Base-by-base conservation (phyloP, 2,329 filamentous ascomycete species). In the Diplodia corticola region DNA sequence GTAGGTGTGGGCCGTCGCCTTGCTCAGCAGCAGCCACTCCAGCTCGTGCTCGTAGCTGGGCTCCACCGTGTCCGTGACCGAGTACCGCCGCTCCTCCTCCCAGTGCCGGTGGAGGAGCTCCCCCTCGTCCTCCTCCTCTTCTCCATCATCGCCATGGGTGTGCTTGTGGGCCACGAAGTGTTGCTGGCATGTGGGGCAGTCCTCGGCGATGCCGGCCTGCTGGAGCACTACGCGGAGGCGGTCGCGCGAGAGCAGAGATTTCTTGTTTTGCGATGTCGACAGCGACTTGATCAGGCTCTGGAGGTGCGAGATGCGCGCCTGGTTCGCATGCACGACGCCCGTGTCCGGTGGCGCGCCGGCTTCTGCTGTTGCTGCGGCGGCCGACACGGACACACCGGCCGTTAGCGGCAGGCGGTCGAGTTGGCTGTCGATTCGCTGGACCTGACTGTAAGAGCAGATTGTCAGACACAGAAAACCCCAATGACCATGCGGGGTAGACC, bases 1-100 rank as follows among this genome's bases (percentile, higher is more conserved):
- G 73, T 97, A 96, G 1, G 90, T 89, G 74, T 97, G 94, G n/a
- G 93, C 88, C 0, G 93, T 91, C 4, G 93, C 93, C 77, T 98
- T 99, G 78, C 91, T 92, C 33, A 96, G 86, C 17, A 97, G 82
- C 26, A 97, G 80, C 95, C 95, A 98, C 77, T 96, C 90, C 59
- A 97, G 84, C 73, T 97, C 91, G 60, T 86, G 84, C 74, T 93
- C 89, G 73, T 91, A 90, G 44, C 57, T 61, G 12, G 44, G 57
- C 26, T 61, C 57, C 10, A 61, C 44, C 28, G 44, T 44, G 44
- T 61, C 57, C 57, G 57, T 49, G 12, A 49, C 57, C 40, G 40
- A 49, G 44, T 61, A 61, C 12, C 57, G 40, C 20, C 82, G 80
- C 66, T 75, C 37, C 33, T 64, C 67, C 26, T 37, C 37, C 67